These are phyloP conservation scores for Elaeis oleifera DNA, from an alignment of 202 grass and related monocot genomes.

Conservation along the genomic window DNA sequence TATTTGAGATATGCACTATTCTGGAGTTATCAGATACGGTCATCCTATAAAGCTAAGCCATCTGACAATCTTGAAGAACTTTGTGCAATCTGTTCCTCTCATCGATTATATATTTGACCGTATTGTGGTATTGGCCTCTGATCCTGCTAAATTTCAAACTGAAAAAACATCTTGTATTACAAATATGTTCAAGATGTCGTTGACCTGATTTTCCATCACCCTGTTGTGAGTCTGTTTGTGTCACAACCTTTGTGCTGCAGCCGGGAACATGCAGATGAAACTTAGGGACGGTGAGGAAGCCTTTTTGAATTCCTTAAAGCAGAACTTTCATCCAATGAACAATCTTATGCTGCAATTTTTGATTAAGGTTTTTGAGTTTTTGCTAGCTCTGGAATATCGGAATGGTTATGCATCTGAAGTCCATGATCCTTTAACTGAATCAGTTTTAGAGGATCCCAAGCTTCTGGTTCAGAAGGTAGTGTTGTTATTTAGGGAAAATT, in stretches of 20 bases:
- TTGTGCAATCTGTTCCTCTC: slow-evolving; percentile 54
- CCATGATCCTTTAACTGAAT: slow-evolving; percentile 29
- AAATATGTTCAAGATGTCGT: slow-evolving; percentile 36
- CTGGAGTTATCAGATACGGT: slow-evolving; percentile 57
- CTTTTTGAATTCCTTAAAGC: slow-evolving; percentile 38
- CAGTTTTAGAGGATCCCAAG: slow-evolving; percentile 41
- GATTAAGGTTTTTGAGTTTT: slow-evolving; percentile 52
- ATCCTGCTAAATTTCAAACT: slow-evolving; percentile 16
- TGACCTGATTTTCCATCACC: slow-evolving; percentile 65
- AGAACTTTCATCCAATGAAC: slow-evolving; percentile 54
- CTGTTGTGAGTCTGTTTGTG: slow-evolving; percentile 46
- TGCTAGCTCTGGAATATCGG: slow-evolving; percentile 24
- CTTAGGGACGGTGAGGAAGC: slow-evolving; percentile 32
- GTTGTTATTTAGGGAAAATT: slow-evolving; percentile 61
- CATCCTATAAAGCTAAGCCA: slow-evolving; percentile 40
- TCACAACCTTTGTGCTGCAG: slow-evolving; percentile 43
- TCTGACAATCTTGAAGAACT: slow-evolving; percentile 46
- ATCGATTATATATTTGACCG: slow-evolving; percentile 55
- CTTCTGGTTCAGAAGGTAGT: slow-evolving; percentile 46
- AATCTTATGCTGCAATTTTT: slow-evolving; percentile 53
- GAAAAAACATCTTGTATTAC: slow-evolving; percentile 16
- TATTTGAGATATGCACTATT: slow-evolving; percentile 62
- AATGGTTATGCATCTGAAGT: slow-evolving; percentile 15
- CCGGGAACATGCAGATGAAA: slow-evolving; percentile 31
- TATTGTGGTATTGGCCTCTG: slow-evolving; percentile 33